Evolutionary conservation across 1,284 basidiomycete genomes (phyloP).

Genomic region (Ustilago bromivora): DNA sequence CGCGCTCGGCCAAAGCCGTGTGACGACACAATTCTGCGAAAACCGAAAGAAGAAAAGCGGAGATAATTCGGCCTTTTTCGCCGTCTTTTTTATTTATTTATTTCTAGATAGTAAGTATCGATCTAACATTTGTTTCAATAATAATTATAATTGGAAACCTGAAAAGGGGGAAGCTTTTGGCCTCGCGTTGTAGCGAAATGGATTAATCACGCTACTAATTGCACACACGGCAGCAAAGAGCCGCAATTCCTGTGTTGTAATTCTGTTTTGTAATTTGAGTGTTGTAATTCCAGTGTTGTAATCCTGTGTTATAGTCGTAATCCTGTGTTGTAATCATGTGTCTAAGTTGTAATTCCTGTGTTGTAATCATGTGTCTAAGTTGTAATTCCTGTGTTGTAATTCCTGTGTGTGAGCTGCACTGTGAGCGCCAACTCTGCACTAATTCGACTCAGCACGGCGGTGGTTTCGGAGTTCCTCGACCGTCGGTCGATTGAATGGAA

Average conservation of each 20-base stretch:
- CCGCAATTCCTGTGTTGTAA: too few species aligned
- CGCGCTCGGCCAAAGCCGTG: conserved; percentile 4
- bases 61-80: conserved; percentile 3
- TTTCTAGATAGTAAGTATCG: not conserved
- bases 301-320: too few species aligned
- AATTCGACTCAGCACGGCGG: conserved; percentile 5
- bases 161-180: not conserved
- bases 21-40: not conserved
- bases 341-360: too few species aligned
- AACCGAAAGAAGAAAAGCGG: not conserved
- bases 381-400: not conserved
- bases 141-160: not conserved
- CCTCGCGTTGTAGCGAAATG: not conserved
- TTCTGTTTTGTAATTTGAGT: too few species aligned
- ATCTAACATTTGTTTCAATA: not conserved
- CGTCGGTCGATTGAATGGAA: not conserved
- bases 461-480: not conserved
- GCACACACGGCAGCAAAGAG: too few species aligned
- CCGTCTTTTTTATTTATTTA: not conserved
- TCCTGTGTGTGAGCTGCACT: not conserved
- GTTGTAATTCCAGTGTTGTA: too few species aligned
- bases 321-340: too few species aligned
- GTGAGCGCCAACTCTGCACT: not conserved
- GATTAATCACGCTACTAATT: too few species aligned
- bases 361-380: too few species aligned